Base-by-base conservation (phyloP, 78 protist genomes). In the Planoprotostelium fungivorum region DNA sequence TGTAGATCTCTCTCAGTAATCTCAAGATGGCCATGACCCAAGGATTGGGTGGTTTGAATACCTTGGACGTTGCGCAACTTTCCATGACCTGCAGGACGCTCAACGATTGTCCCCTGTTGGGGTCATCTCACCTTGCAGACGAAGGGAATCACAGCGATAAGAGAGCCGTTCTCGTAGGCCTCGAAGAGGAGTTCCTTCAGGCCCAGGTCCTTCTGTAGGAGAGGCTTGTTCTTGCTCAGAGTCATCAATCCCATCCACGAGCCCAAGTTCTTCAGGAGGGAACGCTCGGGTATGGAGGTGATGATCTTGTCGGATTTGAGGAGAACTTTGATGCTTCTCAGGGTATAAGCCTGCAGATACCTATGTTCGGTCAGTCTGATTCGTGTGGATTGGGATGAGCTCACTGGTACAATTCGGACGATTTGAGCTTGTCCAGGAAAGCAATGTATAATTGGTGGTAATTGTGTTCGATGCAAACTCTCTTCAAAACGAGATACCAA, bases 211-310 rank as follows among this genome's bases (percentile, higher is more conserved):
- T 90, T 93, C 89, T 91, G 96, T 34, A 99, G 91, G 38, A 99
- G 85, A 25, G 99, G 99, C 84, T 87, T 95, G 97, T 97, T 98
- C 39, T 91, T 83, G 5, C 94, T 95, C 31, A 99, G 89, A 29
- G 99, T 99, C 84, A 94, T 37, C 87, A 84, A 28, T 37, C 99
- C 99, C 0, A 99, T 94, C 99, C 98, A 99, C 29, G 92, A 36
- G 85, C 99, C 99, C 5, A 99, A 93, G 85, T 97, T 96, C 96
- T 98, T 98, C 36, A 99, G 92, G 37, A 97, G 87, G 29, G 96
- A 34, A 36, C 99, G 93, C 88, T 98, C 99, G 28, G 89, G 28
- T 16, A 93, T 86, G 38, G 51, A 63, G 16, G 84, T 37, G 36
- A 88, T 39, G 88, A 98, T 92, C 90, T 94, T 94, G n/a, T 94